Evolutionary conservation across 768 basidiomycete genomes (phyloP).

Genomic region (Rickenella mellea): DNA sequence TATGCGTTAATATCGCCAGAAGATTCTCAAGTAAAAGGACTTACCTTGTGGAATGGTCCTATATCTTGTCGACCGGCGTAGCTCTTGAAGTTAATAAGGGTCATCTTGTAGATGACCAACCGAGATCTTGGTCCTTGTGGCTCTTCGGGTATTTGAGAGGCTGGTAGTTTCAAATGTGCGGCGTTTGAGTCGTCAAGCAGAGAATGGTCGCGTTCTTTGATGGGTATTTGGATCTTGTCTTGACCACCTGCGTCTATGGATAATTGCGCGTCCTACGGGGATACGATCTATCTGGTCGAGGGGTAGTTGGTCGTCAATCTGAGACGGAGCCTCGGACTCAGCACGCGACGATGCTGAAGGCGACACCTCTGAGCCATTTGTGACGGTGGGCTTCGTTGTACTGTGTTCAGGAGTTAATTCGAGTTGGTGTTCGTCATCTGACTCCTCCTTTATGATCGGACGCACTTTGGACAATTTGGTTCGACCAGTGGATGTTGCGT

Average conservation of each 20-base stretch:
- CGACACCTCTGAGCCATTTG: neutral
- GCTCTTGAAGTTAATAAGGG: constrained; percentile 91
- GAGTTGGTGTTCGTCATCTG: constrained; percentile 3
- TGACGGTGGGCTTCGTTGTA: neutral
- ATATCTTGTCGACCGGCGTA: constrained; percentile 96
- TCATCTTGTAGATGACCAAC: constrained; percentile 90
- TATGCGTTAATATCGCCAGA: constrained; percentile 20
- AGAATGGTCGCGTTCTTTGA: constrained; percentile 13
- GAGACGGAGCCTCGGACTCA: constrained; percentile 1
- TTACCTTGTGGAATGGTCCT: constrained; percentile 97
- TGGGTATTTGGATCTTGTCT: neutral
- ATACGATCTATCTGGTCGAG: constrained; percentile 8
- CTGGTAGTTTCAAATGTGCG: no score
- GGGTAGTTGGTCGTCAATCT: constrained; percentile 1
- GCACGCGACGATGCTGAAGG: neutral
- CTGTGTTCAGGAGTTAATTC: no score
- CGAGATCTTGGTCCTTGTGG: constrained; percentile 57
- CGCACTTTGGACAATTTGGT: neutral
- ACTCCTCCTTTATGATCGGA: constrained; percentile 5
- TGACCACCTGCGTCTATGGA: neutral
- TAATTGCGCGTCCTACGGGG: constrained; percentile 15
- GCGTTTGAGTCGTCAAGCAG: constrained; percentile 20
- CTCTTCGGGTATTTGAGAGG: constrained; percentile 35
- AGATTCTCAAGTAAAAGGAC: constrained; percentile 7
- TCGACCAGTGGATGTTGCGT: no score